Percentiles rank a stretch among this genome's conserved stretches.
phyloP scores from a whole-genome alignment of 179 eudicot genomes.

The Camellia oleifera region DNA sequence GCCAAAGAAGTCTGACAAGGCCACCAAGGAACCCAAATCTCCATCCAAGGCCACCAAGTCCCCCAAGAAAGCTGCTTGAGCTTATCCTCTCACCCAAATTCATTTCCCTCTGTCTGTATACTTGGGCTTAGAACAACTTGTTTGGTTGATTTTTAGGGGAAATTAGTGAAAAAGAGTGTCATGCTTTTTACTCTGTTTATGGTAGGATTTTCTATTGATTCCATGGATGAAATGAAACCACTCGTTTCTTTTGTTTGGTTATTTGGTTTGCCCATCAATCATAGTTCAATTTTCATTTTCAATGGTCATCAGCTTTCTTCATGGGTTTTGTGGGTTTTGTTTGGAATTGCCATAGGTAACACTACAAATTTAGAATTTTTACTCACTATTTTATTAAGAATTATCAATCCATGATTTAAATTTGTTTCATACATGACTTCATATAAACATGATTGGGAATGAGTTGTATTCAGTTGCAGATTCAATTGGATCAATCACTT shows the following conservation, averaged over 20 bases:
- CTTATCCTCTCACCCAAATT: background rate
- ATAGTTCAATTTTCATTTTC: background rate
- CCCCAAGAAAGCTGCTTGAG: slow-evolving; percentile 37
- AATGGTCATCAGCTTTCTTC: too few relatives aligned
- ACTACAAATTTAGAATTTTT: too few relatives aligned
- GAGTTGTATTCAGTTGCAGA: too few relatives aligned
- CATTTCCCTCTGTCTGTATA: slow-evolving; percentile 14
- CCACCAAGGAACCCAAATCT: slow-evolving; percentile 39
- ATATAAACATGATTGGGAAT: too few relatives aligned
- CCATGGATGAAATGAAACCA: background rate
- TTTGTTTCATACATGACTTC: too few relatives aligned
- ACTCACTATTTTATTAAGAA: too few relatives aligned
- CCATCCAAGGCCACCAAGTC: slow-evolving; percentile 50
- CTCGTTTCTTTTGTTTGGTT: background rate
- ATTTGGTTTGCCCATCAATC: background rate
- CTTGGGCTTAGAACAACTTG: background rate
- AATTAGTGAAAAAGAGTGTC: background rate
- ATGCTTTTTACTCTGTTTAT: background rate
- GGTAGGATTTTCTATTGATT: background rate
- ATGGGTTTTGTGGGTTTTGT: background rate
- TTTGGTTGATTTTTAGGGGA: background rate
- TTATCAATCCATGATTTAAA: too few relatives aligned
- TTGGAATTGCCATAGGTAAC: background rate
- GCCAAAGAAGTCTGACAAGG: slow-evolving; percentile 41
- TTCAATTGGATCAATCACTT: too few relatives aligned